Conservation (phyloP, 805 yeast species). For the Yarrowia porcina region DNA sequence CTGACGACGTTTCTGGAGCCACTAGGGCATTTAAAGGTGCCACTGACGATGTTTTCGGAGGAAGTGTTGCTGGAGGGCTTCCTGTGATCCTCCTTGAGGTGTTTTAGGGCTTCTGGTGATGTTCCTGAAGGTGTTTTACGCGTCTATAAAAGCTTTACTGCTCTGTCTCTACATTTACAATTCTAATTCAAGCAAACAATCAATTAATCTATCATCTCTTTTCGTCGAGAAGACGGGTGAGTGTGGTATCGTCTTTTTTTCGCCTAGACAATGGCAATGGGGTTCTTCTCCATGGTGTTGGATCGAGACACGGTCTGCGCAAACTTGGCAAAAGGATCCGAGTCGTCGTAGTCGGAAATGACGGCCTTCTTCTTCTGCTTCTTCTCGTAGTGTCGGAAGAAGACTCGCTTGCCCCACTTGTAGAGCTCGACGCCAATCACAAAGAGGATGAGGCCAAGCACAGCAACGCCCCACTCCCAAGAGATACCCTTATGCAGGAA, state of each 20-base stretch:
- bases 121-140: background rate
- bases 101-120: background rate
- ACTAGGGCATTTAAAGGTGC: too few relatives aligned
- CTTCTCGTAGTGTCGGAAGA: slow-evolving; percentile 41
- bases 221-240: background rate
- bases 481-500: slow-evolving; percentile 69
- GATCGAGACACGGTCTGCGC: slow-evolving; percentile 53
- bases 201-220: background rate
- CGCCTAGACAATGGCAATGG: slow-evolving; percentile 2
- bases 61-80: too few relatives aligned
- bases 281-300: slow-evolving; percentile 41
- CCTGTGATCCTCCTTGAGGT: too few relatives aligned
- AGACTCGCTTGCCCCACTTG: slow-evolving; percentile 63
- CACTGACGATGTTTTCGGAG: too few relatives aligned
- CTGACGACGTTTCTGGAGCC: too few relatives aligned
- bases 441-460: slow-evolving; percentile 56
- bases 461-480: slow-evolving; percentile 76
- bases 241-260: too few relatives aligned
- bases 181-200: background rate
- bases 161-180: background rate
- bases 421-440: slow-evolving; percentile 61
- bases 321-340: slow-evolving; percentile 60
- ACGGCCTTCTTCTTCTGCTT: slow-evolving; percentile 50
- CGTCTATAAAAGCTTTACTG: background rate
- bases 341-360: slow-evolving; percentile 60